These are phyloP conservation scores for Zymoseptoria ardabiliae DNA, from an alignment of 2,329 filamentous ascomycete species.

Conservation along the genomic window DNA sequence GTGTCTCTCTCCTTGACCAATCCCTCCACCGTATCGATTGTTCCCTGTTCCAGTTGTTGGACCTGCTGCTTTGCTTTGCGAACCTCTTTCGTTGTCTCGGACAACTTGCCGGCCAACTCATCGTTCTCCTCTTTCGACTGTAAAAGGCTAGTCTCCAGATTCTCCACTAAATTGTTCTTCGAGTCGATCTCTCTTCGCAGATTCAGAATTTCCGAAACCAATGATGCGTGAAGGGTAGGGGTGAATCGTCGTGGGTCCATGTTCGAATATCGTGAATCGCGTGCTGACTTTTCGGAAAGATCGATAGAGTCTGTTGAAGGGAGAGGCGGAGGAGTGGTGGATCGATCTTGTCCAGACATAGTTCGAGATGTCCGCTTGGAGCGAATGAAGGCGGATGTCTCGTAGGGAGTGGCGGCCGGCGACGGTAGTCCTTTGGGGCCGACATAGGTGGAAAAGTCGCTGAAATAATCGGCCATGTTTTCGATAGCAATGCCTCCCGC, in stretches of 20 bases:
- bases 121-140: constrained; percentile 68
- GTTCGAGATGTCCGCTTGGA: constrained; percentile 58
- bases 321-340: constrained; percentile 54
- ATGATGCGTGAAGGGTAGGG: constrained; percentile 84
- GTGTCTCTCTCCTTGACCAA: constrained; percentile 80
- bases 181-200: constrained; percentile 84
- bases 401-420: constrained; percentile 63
- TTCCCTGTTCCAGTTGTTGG: constrained; percentile 78
- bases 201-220: constrained; percentile 88
- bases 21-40: constrained; percentile 75
- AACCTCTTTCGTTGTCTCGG: constrained; percentile 63
- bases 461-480: constrained; percentile 39
- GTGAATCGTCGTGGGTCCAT: constrained; percentile 90
- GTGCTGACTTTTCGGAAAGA: constrained; percentile 25
- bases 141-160: constrained; percentile 69
- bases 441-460: constrained; percentile 36
- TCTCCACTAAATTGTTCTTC: constrained; percentile 79
- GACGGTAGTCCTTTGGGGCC: constrained; percentile 58
- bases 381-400: constrained; percentile 44
- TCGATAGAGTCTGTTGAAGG: constrained; percentile 37
- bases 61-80: constrained; percentile 78
- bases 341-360: constrained; percentile 56
- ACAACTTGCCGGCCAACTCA: constrained; percentile 53
- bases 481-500: background rate
- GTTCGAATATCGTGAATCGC: constrained; percentile 54